Conservation (phyloP, 2,329 filamentous ascomycete genomes). For the Neofusicoccum kwambonambiense region DNA sequence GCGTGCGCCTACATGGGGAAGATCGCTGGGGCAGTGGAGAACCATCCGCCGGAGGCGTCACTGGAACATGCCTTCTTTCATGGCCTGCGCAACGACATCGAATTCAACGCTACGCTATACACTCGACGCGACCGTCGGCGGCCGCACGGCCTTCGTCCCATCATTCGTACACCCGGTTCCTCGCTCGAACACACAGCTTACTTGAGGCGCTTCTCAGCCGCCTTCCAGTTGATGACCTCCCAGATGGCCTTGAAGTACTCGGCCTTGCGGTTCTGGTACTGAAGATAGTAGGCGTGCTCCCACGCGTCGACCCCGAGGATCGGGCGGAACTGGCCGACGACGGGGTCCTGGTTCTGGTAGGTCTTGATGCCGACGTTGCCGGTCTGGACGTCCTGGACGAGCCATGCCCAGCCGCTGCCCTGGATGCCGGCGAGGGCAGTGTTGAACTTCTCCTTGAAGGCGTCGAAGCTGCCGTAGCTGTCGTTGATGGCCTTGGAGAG, state of each 20-base stretch:
- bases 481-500: conserved; percentile 59
- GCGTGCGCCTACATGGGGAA: neutral
- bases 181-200: conserved; percentile 31
- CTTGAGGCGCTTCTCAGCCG: conserved; percentile 73
- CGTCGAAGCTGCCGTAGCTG: conserved; percentile 58
- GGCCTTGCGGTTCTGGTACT: conserved; percentile 96
- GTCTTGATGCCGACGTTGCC: conserved; percentile 64
- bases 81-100: neutral
- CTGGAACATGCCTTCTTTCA: neutral
- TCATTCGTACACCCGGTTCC: neutral
- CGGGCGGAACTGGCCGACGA: conserved; percentile 78
- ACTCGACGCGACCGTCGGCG: neutral
- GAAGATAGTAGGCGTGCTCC: conserved; percentile 95
- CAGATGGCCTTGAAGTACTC: conserved; percentile 93
- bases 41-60: too few relatives aligned
- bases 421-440: conserved; percentile 63
- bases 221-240: conserved; percentile 96
- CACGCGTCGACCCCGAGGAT: conserved; percentile 89
- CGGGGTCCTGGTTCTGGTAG: conserved; percentile 84
- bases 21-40: neutral
- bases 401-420: conserved; percentile 64
- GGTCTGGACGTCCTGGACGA: conserved; percentile 62
- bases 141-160: neutral
- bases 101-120: neutral
- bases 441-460: conserved; percentile 64